Conservation (phyloP, 257 asterid species). For the Salvia rosmarinus region DNA sequence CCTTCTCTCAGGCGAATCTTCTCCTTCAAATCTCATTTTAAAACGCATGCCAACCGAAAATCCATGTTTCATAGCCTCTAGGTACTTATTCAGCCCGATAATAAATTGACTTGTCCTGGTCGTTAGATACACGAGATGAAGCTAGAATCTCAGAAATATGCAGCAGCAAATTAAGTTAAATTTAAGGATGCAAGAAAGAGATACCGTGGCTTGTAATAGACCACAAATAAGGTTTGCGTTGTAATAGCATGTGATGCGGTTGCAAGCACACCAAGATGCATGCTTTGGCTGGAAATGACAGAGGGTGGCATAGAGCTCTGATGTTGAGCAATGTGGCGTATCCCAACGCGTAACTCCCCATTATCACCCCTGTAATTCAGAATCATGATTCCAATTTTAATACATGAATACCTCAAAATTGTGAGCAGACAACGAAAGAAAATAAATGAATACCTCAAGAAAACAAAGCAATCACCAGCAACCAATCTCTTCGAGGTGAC, state of each 20-base stretch:
- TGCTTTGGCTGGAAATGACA: constrained; percentile 85
- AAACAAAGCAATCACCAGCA: constrained; percentile 66
- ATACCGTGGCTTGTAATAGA: constrained; percentile 84
- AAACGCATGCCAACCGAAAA: constrained; percentile 80
- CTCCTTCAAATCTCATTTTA: constrained; percentile 84
- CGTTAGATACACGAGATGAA: neutral
- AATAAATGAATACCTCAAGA: constrained; percentile 60
- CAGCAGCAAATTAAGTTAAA: neutral
- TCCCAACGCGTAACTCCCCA: constrained; percentile 78
- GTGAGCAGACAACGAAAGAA: neutral
- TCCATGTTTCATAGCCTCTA: constrained; percentile 53
- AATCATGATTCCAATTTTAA: neutral
- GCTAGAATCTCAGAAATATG: neutral
- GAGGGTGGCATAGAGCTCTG: constrained; percentile 71
- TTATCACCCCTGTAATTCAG: constrained; percentile 53
- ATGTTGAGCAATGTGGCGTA: constrained; percentile 69
- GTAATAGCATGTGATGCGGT: constrained; percentile 82
- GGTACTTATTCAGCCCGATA: constrained; percentile 74
- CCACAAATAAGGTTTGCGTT: constrained; percentile 63
- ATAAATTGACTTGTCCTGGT: constrained; percentile 78
- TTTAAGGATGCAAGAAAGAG: neutral
- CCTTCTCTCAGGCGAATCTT: constrained; percentile 88
- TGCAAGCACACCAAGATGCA: constrained; percentile 92
- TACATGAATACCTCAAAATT: neutral
- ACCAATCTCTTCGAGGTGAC: constrained; percentile 78